phyloP scores from a whole-genome alignment of 192 early-diverging fungal species.

The Jimgerdemannia lactiflua region DNA sequence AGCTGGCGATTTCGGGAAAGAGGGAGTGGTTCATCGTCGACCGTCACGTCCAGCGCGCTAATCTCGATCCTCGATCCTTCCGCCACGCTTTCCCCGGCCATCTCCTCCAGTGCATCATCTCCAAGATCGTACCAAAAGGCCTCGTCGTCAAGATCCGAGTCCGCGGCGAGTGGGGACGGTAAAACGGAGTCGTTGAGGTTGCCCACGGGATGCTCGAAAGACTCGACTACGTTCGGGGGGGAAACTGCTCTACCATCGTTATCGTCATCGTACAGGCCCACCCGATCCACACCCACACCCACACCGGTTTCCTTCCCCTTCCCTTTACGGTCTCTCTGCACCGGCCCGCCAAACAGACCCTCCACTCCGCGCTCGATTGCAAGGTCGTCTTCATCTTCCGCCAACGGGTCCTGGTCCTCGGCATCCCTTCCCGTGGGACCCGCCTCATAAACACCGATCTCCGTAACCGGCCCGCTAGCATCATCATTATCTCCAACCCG shows the following conservation, averaged over 20 bases:
- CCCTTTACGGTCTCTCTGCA: neutral
- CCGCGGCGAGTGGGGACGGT: no score
- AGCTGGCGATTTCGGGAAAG: no score
- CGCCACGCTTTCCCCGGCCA: neutral
- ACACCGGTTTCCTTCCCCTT: neutral
- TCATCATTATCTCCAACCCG: constrained; percentile 9
- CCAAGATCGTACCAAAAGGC: neutral
- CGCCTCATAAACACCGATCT: no score
- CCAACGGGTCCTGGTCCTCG: no score
- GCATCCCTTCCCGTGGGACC: no score
- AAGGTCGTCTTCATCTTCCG: no score
- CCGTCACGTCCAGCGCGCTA: neutral
- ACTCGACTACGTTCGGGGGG: neutral
- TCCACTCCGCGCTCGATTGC: no score
- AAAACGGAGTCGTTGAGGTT: neutral
- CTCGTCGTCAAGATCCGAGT: neutral
- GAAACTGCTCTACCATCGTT: neutral
- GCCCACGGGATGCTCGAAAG: neutral
- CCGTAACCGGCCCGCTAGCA: neutral
- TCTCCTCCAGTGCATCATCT: neutral
- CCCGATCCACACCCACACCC: no score
- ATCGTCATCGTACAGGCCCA: neutral
- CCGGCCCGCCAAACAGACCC: no score
- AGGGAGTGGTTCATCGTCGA: neutral
- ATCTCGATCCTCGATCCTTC: neutral